A percentile compares a stretch with the other conserved stretches of the same genome.
These are phyloP conservation scores for Yamadazyma laniorum DNA, from an alignment of 805 yeast genomes.

Conservation along the genomic window DNA sequence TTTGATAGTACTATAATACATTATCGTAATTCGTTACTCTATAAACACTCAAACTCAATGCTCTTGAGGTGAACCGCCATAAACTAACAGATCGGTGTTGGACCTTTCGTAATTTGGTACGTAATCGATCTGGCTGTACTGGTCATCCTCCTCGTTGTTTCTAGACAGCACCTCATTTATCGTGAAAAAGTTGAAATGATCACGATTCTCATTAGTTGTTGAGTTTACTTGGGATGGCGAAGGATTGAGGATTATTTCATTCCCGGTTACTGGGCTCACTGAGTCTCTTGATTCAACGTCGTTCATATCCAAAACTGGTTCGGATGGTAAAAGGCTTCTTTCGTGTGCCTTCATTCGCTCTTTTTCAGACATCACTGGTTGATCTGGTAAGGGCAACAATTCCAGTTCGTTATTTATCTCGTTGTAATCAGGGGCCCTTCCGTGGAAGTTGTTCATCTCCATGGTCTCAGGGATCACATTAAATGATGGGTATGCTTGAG, in stretches of 20 bases:
- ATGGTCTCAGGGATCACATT: constrained; percentile 19
- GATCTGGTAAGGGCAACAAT: constrained; percentile 16
- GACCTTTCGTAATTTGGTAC: constrained; percentile 35
- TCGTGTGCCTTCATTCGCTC: constrained; percentile 54
- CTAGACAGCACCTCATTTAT: constrained; percentile 2
- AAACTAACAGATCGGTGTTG: constrained; percentile 24
- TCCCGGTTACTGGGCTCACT: constrained; percentile 21
- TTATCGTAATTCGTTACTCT: constrained; percentile 10
- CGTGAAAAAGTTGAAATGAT: constrained; percentile 4
- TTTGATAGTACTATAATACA: constrained; percentile 8
- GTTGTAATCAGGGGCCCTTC: constrained; percentile 26
- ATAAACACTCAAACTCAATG: constrained; percentile 3
- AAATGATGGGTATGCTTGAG: constrained; percentile 8
- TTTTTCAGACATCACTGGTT: constrained; percentile 49
- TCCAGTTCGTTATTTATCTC: constrained; percentile 13
- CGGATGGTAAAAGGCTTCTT: constrained; percentile 63
- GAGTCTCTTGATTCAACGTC: constrained; percentile 20
- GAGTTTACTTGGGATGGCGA: neutral
- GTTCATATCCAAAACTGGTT: constrained; percentile 27
- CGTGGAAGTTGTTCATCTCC: constrained; percentile 19
- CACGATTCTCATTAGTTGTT: neutral
- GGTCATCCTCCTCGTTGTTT: constrained; percentile 9
- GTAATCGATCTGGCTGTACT: constrained; percentile 24
- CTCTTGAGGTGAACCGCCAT: constrained; percentile 1
- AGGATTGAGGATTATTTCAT: constrained; percentile 4